These are phyloP conservation scores for Oldenlandia corymbosa DNA, from an alignment of 257 asterid species.

Conservation along the genomic window DNA sequence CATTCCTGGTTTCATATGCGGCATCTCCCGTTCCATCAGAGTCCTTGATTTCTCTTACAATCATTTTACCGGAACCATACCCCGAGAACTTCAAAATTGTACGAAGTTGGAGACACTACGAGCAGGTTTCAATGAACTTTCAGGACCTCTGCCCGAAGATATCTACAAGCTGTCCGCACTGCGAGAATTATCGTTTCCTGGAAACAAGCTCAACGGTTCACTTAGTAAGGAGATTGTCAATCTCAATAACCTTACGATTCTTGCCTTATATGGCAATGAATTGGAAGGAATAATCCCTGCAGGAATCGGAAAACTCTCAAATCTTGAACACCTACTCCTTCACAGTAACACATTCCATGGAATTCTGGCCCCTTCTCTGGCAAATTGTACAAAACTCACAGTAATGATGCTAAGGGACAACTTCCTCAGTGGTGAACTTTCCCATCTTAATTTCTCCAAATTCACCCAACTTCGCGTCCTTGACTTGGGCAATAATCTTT, in stretches of 20 bases:
- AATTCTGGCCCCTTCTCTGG: conserved; percentile 63
- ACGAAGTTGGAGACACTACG: conserved; percentile 44
- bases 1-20: conserved; percentile 52
- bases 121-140: conserved; percentile 61
- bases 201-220: too few species aligned
- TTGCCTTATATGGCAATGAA: conserved; percentile 51
- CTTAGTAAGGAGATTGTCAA: conserved; percentile 42
- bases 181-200: conserved; percentile 70
- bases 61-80: conserved; percentile 53
- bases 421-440: too few species aligned
- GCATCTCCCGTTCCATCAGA: conserved; percentile 35
- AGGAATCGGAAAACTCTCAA: conserved; percentile 56
- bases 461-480: conserved; percentile 44
- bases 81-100: too few species aligned
- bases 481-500: conserved; percentile 77
- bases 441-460: conserved; percentile 67
- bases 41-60: conserved; percentile 68
- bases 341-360: conserved; percentile 68
- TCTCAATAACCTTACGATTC: conserved; percentile 51
- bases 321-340: conserved; percentile 61
- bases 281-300: conserved; percentile 63
- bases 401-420: too few species aligned
- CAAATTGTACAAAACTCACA: conserved; percentile 62
- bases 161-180: conserved; percentile 39
- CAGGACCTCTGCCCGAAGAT: conserved; percentile 58